A percentile compares a stretch with the other conserved stretches of the same genome.
phyloP scores from a whole-genome alignment of 805 yeast species.

The Wickerhamiella alocasiicola region DNA sequence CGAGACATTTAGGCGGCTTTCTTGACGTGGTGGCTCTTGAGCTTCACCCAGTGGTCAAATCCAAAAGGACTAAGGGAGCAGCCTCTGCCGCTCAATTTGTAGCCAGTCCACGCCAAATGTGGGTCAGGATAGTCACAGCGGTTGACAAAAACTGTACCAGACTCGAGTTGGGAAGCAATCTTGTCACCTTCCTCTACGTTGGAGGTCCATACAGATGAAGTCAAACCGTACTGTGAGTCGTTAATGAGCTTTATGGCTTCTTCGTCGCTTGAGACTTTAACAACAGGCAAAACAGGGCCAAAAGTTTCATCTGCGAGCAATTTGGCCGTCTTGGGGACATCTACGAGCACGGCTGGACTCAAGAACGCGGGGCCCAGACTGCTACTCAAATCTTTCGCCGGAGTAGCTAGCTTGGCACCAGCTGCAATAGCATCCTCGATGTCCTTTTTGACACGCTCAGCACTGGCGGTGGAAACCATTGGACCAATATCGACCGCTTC shows the following conservation, averaged over 20 bases:
- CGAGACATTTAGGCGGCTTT: background rate
- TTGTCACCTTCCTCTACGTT: constrained; percentile 56
- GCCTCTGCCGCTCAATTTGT: constrained; percentile 60
- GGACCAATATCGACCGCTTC: constrained; percentile 60
- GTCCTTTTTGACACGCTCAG: constrained; percentile 35
- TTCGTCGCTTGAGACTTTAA: constrained; percentile 59
- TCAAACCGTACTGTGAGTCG: constrained; percentile 69
- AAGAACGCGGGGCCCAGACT: constrained; percentile 66
- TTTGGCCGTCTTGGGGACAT: constrained; percentile 52
- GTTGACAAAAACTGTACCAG: constrained; percentile 56
- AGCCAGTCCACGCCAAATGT: constrained; percentile 63
- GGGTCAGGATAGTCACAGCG: constrained; percentile 53
- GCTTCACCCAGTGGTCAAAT: constrained; percentile 30
- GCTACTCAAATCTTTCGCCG: constrained; percentile 59
- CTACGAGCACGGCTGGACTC: constrained; percentile 69
- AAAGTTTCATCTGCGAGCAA: constrained; percentile 76
- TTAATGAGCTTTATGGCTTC: constrained; percentile 67
- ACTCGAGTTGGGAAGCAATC: constrained; percentile 44
- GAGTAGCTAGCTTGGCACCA: constrained; percentile 42
- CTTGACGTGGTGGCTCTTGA: constrained; percentile 28
- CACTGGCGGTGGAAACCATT: constrained; percentile 40
- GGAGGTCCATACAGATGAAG: constrained; percentile 75
- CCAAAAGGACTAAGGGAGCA: constrained; percentile 59
- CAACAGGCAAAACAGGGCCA: constrained; percentile 74
- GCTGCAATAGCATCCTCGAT: constrained; percentile 37